Base-by-base conservation (phyloP, 2,329 filamentous ascomycete species). In the Colletotrichum lini region DNA sequence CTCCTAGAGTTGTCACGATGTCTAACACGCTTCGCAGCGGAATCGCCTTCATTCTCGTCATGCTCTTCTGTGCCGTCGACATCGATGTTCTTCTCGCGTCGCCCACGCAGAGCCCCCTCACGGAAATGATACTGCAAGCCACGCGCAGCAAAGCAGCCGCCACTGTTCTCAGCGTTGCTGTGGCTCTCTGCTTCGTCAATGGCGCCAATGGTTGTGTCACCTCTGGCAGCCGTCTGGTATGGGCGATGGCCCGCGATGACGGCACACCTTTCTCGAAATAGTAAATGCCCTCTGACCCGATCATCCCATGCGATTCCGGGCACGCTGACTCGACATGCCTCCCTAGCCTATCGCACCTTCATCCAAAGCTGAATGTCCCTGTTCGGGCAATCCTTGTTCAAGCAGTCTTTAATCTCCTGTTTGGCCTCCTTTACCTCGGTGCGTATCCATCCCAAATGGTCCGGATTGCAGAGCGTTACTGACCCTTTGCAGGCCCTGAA, bases 381-480 rank as follows among this genome's bases (percentile, higher is more conserved):
- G 78, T 84, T 2, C 79, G 79, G 38, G 78, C 83, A 2, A 82
- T 87, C 16, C 26, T 84, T 5, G 71, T 83, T 8, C 78, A 81
- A n/a, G 82, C 79, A n/a, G 73, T 80, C 5, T 83, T 86, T 73
- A 84, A 86, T 70, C 78, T 83, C 26, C 73, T 83, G 16, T 85
- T 86, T 53, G 84, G 84, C 2, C 79, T 86, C 2, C 77, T 87
- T 5, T 86, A 85, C 66, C 78, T 85, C 0, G 84, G 84, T 0
- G 26, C 16, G 4, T 15, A 4, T n/a, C 9, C n/a, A 9, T 15
- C 1, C 26, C 26, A 9, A 30, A 7, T 21, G 13, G 4, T 8
- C 10, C 6, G 18, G 35, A 26, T 53, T 23, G n/a, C 35, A 1
- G 12, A 35, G 10, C 5, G 9, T 10, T 2, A 9, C 18, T 68